phyloP scores from a whole-genome alignment of 768 basidiomycete species.

The Boletus coccyginus region DNA sequence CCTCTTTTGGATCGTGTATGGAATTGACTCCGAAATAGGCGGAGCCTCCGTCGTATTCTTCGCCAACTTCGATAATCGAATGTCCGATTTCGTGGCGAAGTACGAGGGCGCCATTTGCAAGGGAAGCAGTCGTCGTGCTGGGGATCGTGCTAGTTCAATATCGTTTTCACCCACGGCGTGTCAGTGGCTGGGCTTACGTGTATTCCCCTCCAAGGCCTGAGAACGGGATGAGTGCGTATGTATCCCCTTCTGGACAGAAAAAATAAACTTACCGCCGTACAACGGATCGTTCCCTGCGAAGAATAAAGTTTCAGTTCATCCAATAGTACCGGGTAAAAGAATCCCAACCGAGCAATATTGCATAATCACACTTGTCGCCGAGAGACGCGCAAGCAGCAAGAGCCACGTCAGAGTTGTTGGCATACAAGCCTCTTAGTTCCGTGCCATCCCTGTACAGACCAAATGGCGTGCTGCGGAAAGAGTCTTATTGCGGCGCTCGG shows the following conservation, averaged over 20 bases:
- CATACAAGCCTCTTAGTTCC: slow-evolving; percentile 72
- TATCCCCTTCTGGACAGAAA: neutral
- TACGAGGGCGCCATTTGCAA: slow-evolving; percentile 70
- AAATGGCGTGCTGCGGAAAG: slow-evolving; percentile 56
- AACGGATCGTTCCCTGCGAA: slow-evolving; percentile 70
- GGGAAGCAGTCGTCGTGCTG: slow-evolving; percentile 74
- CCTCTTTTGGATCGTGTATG: slow-evolving; percentile 38
- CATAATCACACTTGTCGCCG: slow-evolving; percentile 66
- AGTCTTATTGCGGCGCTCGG: neutral
- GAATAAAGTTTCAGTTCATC: slow-evolving; percentile 2
- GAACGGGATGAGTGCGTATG: neutral
- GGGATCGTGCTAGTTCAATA: neutral
- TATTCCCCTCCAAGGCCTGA: slow-evolving; percentile 75
- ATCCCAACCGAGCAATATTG: slow-evolving; percentile 63
- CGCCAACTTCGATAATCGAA: slow-evolving; percentile 74
- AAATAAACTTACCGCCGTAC: slow-evolving; percentile 59
- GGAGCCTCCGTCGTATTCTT: slow-evolving; percentile 80
- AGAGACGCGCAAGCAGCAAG: slow-evolving; percentile 65
- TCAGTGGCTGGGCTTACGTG: slow-evolving; percentile 49
- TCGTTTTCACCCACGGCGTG: neutral
- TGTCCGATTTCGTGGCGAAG: slow-evolving; percentile 80
- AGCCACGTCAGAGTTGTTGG: slow-evolving; percentile 63
- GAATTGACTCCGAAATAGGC: slow-evolving; percentile 74
- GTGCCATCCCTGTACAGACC: slow-evolving; percentile 79
- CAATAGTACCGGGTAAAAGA: slow-evolving; percentile 5